These are phyloP conservation scores for Diaporthe citri DNA, from an alignment of 2,329 filamentous ascomycete species.

Conservation along the genomic window DNA sequence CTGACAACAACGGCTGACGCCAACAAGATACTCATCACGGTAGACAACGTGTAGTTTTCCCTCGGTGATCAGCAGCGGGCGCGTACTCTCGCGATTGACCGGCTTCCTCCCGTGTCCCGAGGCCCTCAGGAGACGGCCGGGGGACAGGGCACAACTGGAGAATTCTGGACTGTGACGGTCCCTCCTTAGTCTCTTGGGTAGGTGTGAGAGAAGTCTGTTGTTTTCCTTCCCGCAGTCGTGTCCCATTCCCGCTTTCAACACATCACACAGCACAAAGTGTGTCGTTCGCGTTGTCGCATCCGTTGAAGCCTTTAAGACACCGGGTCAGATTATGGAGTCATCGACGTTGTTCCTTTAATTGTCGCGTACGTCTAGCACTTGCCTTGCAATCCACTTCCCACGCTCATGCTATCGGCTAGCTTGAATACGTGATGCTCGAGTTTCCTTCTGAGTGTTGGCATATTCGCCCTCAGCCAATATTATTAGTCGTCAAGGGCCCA, in stretches of 20 bases:
- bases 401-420: background rate
- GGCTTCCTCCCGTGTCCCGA: background rate
- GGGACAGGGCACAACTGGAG: too few relatives aligned
- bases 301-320: too few relatives aligned
- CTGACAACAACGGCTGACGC: background rate
- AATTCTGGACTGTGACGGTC: too few relatives aligned
- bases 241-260: background rate
- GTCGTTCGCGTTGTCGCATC: too few relatives aligned
- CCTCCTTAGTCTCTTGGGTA: too few relatives aligned
- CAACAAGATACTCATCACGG: background rate
- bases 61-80: too few relatives aligned
- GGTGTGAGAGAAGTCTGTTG: too few relatives aligned
- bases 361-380: background rate
- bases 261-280: background rate
- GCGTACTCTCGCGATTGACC: background rate
- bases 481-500: background rate
- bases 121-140: too few relatives aligned
- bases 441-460: background rate
- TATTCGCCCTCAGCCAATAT: background rate
- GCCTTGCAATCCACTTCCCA: background rate
- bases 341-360: too few relatives aligned
- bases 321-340: too few relatives aligned
- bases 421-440: too few relatives aligned
- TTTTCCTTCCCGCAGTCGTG: background rate
- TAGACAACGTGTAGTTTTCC: background rate